phyloP scores from a whole-genome alignment of 176 grass and related monocot genomes.

The Saccharum spontaneum region DNA sequence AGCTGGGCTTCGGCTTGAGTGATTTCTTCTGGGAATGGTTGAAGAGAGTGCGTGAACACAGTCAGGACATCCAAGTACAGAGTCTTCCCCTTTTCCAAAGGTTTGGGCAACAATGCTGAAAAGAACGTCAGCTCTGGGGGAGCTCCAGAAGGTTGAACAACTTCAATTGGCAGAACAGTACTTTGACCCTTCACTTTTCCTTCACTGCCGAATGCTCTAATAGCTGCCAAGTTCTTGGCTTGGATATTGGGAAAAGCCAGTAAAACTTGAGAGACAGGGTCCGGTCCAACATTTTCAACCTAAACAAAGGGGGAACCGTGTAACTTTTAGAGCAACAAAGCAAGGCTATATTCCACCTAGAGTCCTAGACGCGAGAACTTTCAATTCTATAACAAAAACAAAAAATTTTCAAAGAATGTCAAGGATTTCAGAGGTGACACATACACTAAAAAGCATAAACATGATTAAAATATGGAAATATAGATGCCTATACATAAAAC shows the following conservation, averaged over 20 bases:
- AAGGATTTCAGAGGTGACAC: not conserved
- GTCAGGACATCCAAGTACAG: conserved; percentile 68
- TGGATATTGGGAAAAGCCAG: conserved; percentile 74
- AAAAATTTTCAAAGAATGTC: not conserved
- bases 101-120: conserved; percentile 68
- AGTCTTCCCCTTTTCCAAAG: conserved; percentile 69
- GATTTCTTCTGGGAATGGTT: conserved; percentile 97
- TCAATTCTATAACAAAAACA: not conserved
- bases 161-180: conserved; percentile 54
- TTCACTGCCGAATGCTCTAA: conserved; percentile 75
- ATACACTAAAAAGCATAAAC: not conserved
- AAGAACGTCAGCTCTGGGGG: conserved; percentile 76
- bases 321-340: conserved; percentile 14
- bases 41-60: conserved; percentile 73
- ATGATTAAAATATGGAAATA: not conserved
- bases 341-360: conserved; percentile 3
- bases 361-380: not conserved
- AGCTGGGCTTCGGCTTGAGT: conserved; percentile 89
- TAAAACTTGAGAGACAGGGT: conserved; percentile 77
- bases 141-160: conserved; percentile 66
- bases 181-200: conserved; percentile 66
- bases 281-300: conserved; percentile 77
- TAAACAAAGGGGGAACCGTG: not conserved
- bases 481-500: not conserved
- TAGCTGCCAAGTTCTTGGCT: conserved; percentile 83